These are phyloP conservation scores for Scedosporium aurantiacum DNA, from an alignment of 2,329 filamentous ascomycete species.

Conservation along the genomic window DNA sequence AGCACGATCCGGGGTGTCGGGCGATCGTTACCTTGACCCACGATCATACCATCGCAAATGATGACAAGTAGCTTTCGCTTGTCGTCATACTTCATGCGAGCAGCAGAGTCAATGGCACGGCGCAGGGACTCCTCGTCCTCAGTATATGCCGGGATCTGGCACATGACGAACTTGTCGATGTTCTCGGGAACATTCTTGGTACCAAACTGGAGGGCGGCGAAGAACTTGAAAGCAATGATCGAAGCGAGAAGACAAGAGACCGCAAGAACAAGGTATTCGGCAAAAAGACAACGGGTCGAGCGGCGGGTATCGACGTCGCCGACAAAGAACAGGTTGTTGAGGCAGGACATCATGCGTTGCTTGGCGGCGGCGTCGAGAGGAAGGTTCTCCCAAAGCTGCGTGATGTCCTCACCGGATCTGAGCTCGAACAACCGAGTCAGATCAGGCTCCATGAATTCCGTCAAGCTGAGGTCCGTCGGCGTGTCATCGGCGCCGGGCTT, in stretches of 20 bases:
- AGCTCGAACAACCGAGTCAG: constrained; percentile 70
- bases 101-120: constrained; percentile 91
- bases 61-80: constrained; percentile 92
- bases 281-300: constrained; percentile 74
- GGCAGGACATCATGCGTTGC: constrained; percentile 63
- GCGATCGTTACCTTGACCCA: constrained; percentile 93
- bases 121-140: constrained; percentile 96
- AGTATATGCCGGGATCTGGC: constrained; percentile 93
- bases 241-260: constrained; percentile 70
- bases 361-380: constrained; percentile 45
- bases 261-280: constrained; percentile 78
- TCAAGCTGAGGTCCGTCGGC: constrained; percentile 35
- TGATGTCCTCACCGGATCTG: constrained; percentile 67
- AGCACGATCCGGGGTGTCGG: constrained; percentile 92
- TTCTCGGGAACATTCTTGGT: constrained; percentile 88
- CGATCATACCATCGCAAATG: constrained; percentile 98
- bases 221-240: constrained; percentile 91
- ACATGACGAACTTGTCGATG: constrained; percentile 96
- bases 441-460: constrained; percentile 69
- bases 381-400: constrained; percentile 69
- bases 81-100: constrained; percentile 93
- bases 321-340: constrained; percentile 92
- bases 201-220: constrained; percentile 89
- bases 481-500: constrained; percentile 39
- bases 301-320: constrained; percentile 86